These are phyloP conservation scores for Orbilia ellipsospora DNA, from an alignment of 2,329 filamentous ascomycete genomes.

Conservation along the genomic window DNA sequence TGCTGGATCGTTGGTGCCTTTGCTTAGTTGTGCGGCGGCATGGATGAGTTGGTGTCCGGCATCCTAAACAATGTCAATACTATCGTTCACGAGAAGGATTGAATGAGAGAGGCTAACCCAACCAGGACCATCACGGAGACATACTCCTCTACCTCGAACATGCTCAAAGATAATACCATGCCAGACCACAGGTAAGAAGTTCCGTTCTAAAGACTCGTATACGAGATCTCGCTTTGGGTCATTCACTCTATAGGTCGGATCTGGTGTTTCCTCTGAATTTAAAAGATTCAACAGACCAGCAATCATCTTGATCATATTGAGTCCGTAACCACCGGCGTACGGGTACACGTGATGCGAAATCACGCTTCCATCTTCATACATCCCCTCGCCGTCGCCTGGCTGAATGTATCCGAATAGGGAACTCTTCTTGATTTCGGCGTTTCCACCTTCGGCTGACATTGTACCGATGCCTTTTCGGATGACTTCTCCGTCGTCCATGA, in stretches of 20 bases:
- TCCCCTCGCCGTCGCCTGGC: slow-evolving; percentile 38
- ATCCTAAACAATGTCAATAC: background rate
- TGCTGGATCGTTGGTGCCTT: slow-evolving; percentile 4
- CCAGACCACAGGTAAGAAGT: slow-evolving; percentile 46
- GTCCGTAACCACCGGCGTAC: slow-evolving; percentile 50
- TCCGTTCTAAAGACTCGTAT: slow-evolving; percentile 36
- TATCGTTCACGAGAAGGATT: background rate
- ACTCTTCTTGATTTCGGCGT: slow-evolving; percentile 7
- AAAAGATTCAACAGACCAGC: slow-evolving; percentile 20
- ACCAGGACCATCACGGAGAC: slow-evolving; percentile 14
- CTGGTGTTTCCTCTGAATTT: slow-evolving; percentile 27
- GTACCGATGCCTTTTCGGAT: slow-evolving; percentile 22
- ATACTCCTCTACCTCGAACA: slow-evolving; percentile 29
- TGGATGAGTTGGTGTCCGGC: slow-evolving; percentile 26
- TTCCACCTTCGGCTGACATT: slow-evolving; percentile 19
- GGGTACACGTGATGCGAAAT: slow-evolving; percentile 54
- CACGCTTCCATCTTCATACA: slow-evolving; percentile 51
- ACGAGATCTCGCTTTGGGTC: slow-evolving; percentile 22
- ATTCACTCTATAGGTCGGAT: slow-evolving; percentile 10
- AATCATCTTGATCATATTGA: slow-evolving; percentile 26
- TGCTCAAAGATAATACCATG: slow-evolving; percentile 45
- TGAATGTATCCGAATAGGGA: slow-evolving; percentile 33
- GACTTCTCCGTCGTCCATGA: slow-evolving; percentile 22
- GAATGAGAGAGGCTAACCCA: slow-evolving; percentile 15
- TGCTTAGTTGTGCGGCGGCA: slow-evolving; percentile 12